A percentile compares a stretch with the other conserved stretches of the same genome.
Evolutionary conservation across 192 early-diverging fungal species (phyloP).

Genomic region (Coemansia sp.): DNA sequence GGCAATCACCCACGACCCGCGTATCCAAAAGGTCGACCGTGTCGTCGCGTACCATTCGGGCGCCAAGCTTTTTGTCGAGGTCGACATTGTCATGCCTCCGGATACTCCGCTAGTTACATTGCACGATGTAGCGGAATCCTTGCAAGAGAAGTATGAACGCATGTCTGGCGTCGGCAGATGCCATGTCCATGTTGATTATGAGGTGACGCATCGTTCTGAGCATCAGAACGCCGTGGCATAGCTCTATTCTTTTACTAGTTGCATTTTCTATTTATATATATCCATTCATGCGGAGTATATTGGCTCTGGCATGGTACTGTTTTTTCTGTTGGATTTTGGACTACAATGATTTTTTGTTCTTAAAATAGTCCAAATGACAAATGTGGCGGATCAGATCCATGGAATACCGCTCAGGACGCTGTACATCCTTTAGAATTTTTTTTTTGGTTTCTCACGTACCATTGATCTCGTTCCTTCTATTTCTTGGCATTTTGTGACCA

Average conservation of each 20-base stretch:
- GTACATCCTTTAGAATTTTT: too few species aligned
- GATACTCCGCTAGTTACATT: constrained; percentile 71
- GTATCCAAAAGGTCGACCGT: constrained; percentile 69
- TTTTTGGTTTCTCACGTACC: too few species aligned
- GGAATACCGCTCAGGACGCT: too few species aligned
- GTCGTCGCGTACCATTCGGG: constrained; percentile 86
- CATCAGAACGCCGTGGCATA: constrained; percentile 54
- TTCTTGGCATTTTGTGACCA: too few species aligned
- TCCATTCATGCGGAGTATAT: not conserved
- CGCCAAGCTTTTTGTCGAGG: constrained; percentile 86
- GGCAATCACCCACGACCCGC: constrained; percentile 70
- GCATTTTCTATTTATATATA: not conserved
- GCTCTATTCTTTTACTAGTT: not conserved
- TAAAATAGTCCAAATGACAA: too few species aligned
- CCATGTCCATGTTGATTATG: constrained; percentile 95
- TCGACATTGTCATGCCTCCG: constrained; percentile 91
- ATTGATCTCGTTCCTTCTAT: too few species aligned
- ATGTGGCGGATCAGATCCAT: too few species aligned
- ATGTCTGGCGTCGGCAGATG: constrained; percentile 85
- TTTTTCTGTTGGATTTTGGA: too few species aligned
- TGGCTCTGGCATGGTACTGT: too few species aligned
- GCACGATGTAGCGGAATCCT: constrained; percentile 90
- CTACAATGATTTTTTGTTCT: too few species aligned
- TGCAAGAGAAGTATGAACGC: constrained; percentile 85
- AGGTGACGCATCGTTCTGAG: constrained; percentile 79